Conservation (phyloP, 2,329 filamentous ascomycete species). For the Elsinoe ampelina region DNA sequence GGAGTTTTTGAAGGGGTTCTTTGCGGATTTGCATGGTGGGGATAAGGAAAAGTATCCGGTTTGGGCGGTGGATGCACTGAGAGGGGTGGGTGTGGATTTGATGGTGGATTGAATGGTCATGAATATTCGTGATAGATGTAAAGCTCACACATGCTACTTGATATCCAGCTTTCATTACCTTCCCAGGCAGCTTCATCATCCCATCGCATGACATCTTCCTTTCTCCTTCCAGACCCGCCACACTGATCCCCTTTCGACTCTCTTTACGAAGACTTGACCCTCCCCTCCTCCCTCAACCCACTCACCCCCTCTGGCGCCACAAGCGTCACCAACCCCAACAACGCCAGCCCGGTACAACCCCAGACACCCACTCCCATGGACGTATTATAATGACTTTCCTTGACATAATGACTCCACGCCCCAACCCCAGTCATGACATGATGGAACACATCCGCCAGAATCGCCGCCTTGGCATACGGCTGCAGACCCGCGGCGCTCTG, state of each 20-base stretch:
- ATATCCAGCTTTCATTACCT: not conserved
- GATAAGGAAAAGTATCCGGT: slow-evolving; percentile 59
- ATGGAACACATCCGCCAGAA: slow-evolving; percentile 28
- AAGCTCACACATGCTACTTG: not conserved
- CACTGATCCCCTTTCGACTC: not conserved
- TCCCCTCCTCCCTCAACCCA: slow-evolving; percentile 20
- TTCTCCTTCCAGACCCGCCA: not conserved
- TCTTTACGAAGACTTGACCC: not conserved
- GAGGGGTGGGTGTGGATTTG: slow-evolving; percentile 70
- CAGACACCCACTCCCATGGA: slow-evolving; percentile 29
- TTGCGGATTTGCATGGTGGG: slow-evolving; percentile 57
- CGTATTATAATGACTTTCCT: slow-evolving; percentile 25
- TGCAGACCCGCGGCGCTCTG: not conserved
- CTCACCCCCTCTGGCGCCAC: slow-evolving; percentile 13
- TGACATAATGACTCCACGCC: slow-evolving; percentile 26
- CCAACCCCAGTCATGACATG: slow-evolving; percentile 28
- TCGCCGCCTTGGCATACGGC: slow-evolving; percentile 25
- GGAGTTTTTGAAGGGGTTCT: slow-evolving; percentile 68
- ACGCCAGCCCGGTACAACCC: slow-evolving; percentile 24
- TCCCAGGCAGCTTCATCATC: not conserved
- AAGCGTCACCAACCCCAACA: slow-evolving; percentile 23
- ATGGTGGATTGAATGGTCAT: slow-evolving; percentile 26
- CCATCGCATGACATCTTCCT: not conserved
- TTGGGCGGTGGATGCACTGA: slow-evolving; percentile 77
- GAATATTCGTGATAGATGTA: not conserved